Evolutionary conservation across 805 yeast genomes (phyloP).

Genomic region (Blastobotrys americana): DNA sequence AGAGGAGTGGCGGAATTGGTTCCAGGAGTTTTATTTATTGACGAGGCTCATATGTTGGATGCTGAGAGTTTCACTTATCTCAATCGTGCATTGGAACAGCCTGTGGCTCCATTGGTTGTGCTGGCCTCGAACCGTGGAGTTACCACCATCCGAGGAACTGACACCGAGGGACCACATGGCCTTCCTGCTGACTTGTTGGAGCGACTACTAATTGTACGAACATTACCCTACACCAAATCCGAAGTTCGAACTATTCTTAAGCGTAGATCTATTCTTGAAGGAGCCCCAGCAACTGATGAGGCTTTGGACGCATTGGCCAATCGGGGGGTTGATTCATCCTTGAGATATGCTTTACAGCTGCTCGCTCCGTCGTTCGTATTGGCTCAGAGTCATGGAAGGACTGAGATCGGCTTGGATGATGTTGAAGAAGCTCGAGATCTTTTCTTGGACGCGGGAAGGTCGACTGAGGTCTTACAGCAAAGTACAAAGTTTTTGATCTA

Average conservation of each 20-base stretch:
- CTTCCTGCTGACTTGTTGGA: constrained; percentile 93
- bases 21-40: constrained; percentile 96
- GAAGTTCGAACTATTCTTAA: constrained; percentile 78
- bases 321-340: constrained; percentile 68
- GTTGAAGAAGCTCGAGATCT: constrained; percentile 75
- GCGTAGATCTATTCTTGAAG: constrained; percentile 75
- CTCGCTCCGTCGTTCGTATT: constrained; percentile 85
- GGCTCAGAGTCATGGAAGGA: constrained; percentile 64
- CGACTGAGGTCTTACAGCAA: constrained; percentile 55
- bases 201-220: constrained; percentile 82
- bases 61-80: constrained; percentile 93
- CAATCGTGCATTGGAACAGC: constrained; percentile 86
- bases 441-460: constrained; percentile 80
- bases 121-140: constrained; percentile 94
- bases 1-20: constrained; percentile 97
- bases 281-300: constrained; percentile 52
- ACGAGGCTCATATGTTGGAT: constrained; percentile 97
- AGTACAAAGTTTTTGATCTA: constrained; percentile 28
- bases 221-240: constrained; percentile 76
- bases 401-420: constrained; percentile 60
- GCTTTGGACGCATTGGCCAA: constrained; percentile 69
- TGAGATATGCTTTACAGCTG: constrained; percentile 87
- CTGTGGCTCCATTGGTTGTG: constrained; percentile 90
- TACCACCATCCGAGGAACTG: constrained; percentile 86
- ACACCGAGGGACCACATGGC: constrained; percentile 88